Conservation (phyloP, 345 rosid genomes). For the Noccaea caerulescens region DNA sequence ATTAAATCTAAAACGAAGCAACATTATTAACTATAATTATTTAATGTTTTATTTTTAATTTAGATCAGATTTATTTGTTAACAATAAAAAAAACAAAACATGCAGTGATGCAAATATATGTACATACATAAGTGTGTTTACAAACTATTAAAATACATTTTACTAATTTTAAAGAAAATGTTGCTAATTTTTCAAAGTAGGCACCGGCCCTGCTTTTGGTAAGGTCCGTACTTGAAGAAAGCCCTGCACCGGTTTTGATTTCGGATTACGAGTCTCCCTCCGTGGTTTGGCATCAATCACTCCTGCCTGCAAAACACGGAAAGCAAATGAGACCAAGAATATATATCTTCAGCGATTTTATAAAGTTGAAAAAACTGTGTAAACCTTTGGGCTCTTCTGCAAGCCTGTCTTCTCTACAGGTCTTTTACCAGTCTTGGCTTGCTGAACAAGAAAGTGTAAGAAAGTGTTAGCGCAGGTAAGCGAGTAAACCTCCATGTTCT, state of each 20-base stretch:
- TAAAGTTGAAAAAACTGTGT: background rate
- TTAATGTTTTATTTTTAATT: too few species aligned
- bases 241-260: conserved; percentile 31
- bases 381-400: conserved; percentile 40
- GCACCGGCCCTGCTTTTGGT: background rate
- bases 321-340: conserved; percentile 23
- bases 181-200: too few species aligned
- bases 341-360: background rate
- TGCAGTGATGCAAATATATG: too few species aligned
- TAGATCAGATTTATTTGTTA: too few species aligned
- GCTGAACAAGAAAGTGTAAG: background rate
- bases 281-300: conserved; percentile 31
- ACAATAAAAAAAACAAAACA: too few species aligned
- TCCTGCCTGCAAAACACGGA: conserved; percentile 30
- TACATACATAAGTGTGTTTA: too few species aligned
- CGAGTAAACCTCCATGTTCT: background rate
- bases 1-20: too few species aligned
- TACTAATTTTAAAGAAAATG: too few species aligned
- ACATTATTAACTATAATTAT: too few species aligned
- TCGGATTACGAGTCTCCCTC: conserved; percentile 27
- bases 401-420: conserved; percentile 38
- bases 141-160: too few species aligned
- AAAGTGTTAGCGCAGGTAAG: background rate
- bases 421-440: conserved; percentile 32
- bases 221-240: conserved; percentile 21